phyloP scores from a whole-genome alignment of 176 grass and related monocot species.

The Olyra latifolia region DNA sequence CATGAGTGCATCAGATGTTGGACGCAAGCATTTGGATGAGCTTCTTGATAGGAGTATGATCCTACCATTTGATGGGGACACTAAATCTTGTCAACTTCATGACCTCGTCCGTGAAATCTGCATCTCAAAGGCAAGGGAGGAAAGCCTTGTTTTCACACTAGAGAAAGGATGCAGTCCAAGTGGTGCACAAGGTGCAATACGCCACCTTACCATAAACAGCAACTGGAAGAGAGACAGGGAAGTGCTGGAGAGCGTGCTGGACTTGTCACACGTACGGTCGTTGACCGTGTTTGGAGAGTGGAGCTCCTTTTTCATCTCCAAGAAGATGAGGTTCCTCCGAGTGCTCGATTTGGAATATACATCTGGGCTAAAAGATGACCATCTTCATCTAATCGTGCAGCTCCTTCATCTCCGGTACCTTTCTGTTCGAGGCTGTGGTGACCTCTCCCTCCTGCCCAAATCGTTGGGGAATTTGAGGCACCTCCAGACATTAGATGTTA shows the following conservation, averaged over 20 bases:
- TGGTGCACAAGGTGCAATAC: background rate
- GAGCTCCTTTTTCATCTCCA: background rate
- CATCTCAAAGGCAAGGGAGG: constrained; percentile 13
- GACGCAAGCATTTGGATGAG: constrained; percentile 10
- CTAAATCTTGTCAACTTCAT: constrained; percentile 29
- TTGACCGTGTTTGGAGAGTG: constrained; percentile 22
- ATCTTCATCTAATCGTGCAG: constrained; percentile 16
- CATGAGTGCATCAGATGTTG: background rate
- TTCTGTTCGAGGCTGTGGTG: background rate
- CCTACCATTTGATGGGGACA: background rate
- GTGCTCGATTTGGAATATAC: constrained; percentile 39
- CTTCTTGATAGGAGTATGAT: constrained; percentile 36
- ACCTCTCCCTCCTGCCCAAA: fast-evolving
- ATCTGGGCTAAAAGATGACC: fast-evolving
- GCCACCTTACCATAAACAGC: background rate
- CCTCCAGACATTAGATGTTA: constrained; percentile 12
- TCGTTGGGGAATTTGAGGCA: background rate
- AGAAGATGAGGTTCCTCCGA: constrained; percentile 28
- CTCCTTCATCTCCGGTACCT: constrained; percentile 30
- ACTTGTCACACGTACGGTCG: constrained; percentile 21
- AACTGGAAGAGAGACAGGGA: background rate
- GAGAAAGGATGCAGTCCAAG: background rate
- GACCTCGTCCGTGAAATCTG: constrained; percentile 37
- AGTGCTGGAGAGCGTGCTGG: background rate
- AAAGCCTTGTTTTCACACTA: constrained; percentile 22